phyloP scores from a whole-genome alignment of 768 basidiomycete genomes.

The Leccinellum luteum region DNA sequence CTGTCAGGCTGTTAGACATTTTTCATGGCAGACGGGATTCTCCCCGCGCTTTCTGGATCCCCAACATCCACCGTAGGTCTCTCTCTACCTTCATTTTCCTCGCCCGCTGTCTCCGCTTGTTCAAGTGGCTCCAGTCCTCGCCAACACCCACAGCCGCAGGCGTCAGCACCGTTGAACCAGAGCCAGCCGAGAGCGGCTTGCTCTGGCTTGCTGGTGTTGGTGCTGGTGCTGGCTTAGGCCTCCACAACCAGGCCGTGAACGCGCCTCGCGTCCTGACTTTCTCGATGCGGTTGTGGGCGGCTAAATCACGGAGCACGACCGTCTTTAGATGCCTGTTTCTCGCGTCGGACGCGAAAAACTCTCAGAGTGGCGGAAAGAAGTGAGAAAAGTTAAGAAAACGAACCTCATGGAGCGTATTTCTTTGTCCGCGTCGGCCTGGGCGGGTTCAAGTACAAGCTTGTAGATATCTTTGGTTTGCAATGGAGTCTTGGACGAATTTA shows the following conservation, averaged over 20 bases:
- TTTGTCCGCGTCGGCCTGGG: slow-evolving; percentile 35
- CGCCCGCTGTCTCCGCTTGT: slow-evolving; percentile 48
- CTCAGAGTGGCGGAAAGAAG: neutral
- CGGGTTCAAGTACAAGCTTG: slow-evolving; percentile 15
- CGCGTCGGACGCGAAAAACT: neutral
- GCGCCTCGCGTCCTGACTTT: slow-evolving; percentile 37
- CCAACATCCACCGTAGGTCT: slow-evolving; percentile 41
- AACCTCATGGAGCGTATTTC: slow-evolving; percentile 55
- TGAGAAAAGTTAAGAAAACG: slow-evolving; percentile 8
- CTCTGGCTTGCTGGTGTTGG: neutral
- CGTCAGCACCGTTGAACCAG: slow-evolving; percentile 9
- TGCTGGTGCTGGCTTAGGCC: slow-evolving; percentile 1
- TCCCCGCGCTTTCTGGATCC: slow-evolving; percentile 28
- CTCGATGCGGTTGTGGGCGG: slow-evolving; percentile 39
- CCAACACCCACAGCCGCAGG: slow-evolving; percentile 32
- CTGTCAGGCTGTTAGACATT: no score
- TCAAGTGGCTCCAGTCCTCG: slow-evolving; percentile 56
- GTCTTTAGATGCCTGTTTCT: slow-evolving; percentile 52
- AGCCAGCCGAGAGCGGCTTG: neutral
- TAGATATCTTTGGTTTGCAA: slow-evolving; percentile 30
- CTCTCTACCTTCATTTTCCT: slow-evolving; percentile 44
- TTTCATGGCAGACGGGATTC: neutral
- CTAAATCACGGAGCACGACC: slow-evolving; percentile 47
- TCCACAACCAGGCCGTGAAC: slow-evolving; percentile 45
- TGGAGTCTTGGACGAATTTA: slow-evolving; percentile 21